A percentile compares a stretch with the other conserved stretches of the same genome.
Evolutionary conservation across 1,284 basidiomycete species (phyloP).

Genomic region (Rhodofomes roseus): DNA sequence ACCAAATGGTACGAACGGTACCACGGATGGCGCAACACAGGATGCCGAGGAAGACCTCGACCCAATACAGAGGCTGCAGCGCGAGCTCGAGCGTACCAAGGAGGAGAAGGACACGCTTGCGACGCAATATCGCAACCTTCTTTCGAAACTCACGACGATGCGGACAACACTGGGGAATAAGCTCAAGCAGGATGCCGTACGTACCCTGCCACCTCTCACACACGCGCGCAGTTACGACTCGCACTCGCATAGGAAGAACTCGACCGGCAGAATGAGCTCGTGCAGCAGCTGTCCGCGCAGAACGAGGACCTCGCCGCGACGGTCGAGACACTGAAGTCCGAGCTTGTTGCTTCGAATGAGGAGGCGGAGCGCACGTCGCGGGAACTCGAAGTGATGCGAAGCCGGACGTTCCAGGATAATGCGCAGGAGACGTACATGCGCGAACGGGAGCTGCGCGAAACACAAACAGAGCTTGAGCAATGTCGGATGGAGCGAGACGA

Average conservation of each 20-base stretch:
- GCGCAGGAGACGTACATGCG: slow-evolving; percentile 69
- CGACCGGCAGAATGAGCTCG: slow-evolving; percentile 80
- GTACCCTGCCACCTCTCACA: slow-evolving; percentile 31
- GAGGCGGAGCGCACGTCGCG: slow-evolving; percentile 67
- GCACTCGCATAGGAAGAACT: slow-evolving; percentile 81
- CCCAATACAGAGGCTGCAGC: slow-evolving; percentile 50
- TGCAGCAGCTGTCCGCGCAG: slow-evolving; percentile 72
- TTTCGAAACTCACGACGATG: slow-evolving; percentile 92
- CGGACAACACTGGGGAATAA: slow-evolving; percentile 92
- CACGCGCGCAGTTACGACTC: slow-evolving; percentile 19
- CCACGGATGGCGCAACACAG: slow-evolving; percentile 17
- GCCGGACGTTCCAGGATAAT: slow-evolving; percentile 54
- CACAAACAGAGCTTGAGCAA: slow-evolving; percentile 80
- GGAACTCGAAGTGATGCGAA: slow-evolving; percentile 69
- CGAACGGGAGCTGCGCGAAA: slow-evolving; percentile 80
- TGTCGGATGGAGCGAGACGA: slow-evolving; percentile 84
- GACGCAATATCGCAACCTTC: slow-evolving; percentile 81
- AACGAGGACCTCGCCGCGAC: slow-evolving; percentile 71
- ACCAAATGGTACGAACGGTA: slow-evolving; percentile 25
- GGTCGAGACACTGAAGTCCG: slow-evolving; percentile 72
- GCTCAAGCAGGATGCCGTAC: slow-evolving; percentile 92
- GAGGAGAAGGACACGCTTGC: slow-evolving; percentile 86
- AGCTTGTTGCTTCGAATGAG: slow-evolving; percentile 70
- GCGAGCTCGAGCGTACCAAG: slow-evolving; percentile 54
- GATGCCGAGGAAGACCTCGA: slow-evolving; percentile 32